These are phyloP conservation scores for Afroboletus lepidellus DNA, from an alignment of 1,284 basidiomycete species.

Conservation along the genomic window DNA sequence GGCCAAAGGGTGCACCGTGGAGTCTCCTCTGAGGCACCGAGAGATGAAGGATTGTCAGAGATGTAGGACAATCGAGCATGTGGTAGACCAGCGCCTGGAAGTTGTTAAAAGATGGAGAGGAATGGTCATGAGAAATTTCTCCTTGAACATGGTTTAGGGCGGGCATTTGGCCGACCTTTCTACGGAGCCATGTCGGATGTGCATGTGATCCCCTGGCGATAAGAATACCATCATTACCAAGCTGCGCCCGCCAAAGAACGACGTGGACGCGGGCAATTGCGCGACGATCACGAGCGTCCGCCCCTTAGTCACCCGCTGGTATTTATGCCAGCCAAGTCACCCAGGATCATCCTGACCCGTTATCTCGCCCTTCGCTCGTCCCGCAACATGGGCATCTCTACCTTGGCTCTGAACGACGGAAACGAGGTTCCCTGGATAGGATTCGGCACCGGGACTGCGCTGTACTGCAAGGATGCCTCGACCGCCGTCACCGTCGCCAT, in stretches of 20 bases:
- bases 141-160: constrained; percentile 40
- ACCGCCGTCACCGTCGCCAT: constrained; percentile 55
- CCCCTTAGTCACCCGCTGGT: constrained; percentile 2
- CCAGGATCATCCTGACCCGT: constrained; percentile 8
- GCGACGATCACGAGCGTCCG: constrained; percentile 6
- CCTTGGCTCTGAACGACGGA: constrained; percentile 59
- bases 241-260: neutral
- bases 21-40: constrained; percentile 52
- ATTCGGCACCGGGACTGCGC: constrained; percentile 69
- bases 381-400: constrained; percentile 37
- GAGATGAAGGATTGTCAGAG: constrained; percentile 50
- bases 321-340: constrained; percentile 12
- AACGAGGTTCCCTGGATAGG: constrained; percentile 58
- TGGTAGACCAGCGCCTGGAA: constrained; percentile 53
- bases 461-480: constrained; percentile 52
- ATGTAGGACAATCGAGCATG: constrained; percentile 49
- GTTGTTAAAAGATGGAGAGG: constrained; percentile 63
- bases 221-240: neutral
- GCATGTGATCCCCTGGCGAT: neutral
- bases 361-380: constrained; percentile 14
- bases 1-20: constrained; percentile 60
- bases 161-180: constrained; percentile 23
- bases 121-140: neutral
- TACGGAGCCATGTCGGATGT: neutral
- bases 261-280: neutral